A percentile compares a stretch with the other conserved stretches of the same genome.
Evolutionary conservation across 495 filamentous ascomycete species (phyloP).

Genomic region (Collariella sp.): DNA sequence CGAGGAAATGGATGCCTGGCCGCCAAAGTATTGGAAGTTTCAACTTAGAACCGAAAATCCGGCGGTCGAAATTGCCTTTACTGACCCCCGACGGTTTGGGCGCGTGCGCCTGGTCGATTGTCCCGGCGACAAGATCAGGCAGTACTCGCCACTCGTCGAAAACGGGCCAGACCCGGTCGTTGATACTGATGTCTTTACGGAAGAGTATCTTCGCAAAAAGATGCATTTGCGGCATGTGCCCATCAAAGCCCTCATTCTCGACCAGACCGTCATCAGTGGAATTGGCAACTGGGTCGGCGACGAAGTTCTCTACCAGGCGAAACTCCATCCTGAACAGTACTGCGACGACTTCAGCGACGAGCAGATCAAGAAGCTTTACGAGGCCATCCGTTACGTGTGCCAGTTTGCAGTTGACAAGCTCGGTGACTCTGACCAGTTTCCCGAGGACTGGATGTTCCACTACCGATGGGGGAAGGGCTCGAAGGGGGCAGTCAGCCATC

Average conservation of each 20-base stretch:
- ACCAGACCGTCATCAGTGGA: slow-evolving; percentile 84
- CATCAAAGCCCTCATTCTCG: slow-evolving; percentile 76
- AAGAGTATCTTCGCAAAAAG: slow-evolving; percentile 60
- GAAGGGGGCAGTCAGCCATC: slow-evolving; percentile 53
- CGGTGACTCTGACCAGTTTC: slow-evolving; percentile 75
- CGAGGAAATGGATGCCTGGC: slow-evolving; percentile 60
- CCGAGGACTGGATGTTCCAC: slow-evolving; percentile 84
- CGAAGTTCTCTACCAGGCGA: slow-evolving; percentile 80
- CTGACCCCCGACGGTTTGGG: slow-evolving; percentile 67
- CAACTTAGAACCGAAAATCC: slow-evolving; percentile 52
- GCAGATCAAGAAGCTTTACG: slow-evolving; percentile 63
- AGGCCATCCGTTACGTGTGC: slow-evolving; percentile 70
- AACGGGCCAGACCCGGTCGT: slow-evolving; percentile 90
- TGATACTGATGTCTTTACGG: slow-evolving; percentile 67
- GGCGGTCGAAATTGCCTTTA: slow-evolving; percentile 68
- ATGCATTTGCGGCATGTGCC: slow-evolving; percentile 67
- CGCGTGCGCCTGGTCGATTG: slow-evolving; percentile 78
- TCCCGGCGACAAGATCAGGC: slow-evolving; percentile 60
- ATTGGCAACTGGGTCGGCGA: slow-evolving; percentile 97
- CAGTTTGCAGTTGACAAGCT: slow-evolving; percentile 66
- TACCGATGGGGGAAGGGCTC: slow-evolving; percentile 87
- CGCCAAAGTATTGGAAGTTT: slow-evolving; percentile 87
- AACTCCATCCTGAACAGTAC: slow-evolving; percentile 85
- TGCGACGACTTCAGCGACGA: slow-evolving; percentile 67
- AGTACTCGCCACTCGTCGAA: slow-evolving; percentile 69